phyloP scores from a whole-genome alignment of 2,329 filamentous ascomycete species.

The Colletotrichum magnum region DNA sequence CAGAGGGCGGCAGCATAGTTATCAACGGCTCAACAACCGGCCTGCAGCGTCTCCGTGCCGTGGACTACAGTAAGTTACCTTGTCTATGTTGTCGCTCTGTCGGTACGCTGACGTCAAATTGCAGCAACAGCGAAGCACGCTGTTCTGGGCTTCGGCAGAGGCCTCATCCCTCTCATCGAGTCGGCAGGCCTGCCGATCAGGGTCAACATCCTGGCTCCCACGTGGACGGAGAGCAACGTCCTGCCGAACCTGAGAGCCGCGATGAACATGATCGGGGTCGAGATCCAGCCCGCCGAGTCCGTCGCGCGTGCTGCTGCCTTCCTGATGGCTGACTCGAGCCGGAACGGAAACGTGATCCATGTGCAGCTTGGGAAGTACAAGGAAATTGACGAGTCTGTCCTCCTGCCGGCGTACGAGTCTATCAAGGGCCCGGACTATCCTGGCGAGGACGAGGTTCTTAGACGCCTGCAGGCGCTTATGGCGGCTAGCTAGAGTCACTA shows the following conservation, averaged over 20 bases:
- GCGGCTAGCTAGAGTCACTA: background rate
- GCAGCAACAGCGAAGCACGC: conserved; percentile 67
- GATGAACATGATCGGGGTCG: conserved; percentile 55
- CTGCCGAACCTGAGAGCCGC: conserved; percentile 55
- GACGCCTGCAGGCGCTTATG: conserved; percentile 29
- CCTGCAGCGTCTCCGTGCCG: conserved; percentile 63
- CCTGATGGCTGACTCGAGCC: conserved; percentile 62
- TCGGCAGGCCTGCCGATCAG: conserved; percentile 61
- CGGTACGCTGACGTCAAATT: background rate
- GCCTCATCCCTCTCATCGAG: conserved; percentile 56
- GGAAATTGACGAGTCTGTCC: conserved; percentile 66
- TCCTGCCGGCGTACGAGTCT: conserved; percentile 51
- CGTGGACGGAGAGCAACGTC: conserved; percentile 52
- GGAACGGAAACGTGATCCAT: conserved; percentile 68
- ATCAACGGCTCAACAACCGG: conserved; percentile 66
- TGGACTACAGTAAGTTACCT: conserved; percentile 62
- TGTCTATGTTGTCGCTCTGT: background rate
- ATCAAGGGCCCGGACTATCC: conserved; percentile 51
- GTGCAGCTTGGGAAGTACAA: conserved; percentile 61
- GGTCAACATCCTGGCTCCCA: conserved; percentile 59
- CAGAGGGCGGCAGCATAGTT: conserved; percentile 66
- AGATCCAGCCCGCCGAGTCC: conserved; percentile 59
- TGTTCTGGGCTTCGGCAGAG: conserved; percentile 66
- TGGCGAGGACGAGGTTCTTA: conserved; percentile 54
- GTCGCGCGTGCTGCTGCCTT: conserved; percentile 64